These are phyloP conservation scores for Chrysoporthe cubensis DNA, from an alignment of 2,329 filamentous ascomycete species.

Conservation along the genomic window DNA sequence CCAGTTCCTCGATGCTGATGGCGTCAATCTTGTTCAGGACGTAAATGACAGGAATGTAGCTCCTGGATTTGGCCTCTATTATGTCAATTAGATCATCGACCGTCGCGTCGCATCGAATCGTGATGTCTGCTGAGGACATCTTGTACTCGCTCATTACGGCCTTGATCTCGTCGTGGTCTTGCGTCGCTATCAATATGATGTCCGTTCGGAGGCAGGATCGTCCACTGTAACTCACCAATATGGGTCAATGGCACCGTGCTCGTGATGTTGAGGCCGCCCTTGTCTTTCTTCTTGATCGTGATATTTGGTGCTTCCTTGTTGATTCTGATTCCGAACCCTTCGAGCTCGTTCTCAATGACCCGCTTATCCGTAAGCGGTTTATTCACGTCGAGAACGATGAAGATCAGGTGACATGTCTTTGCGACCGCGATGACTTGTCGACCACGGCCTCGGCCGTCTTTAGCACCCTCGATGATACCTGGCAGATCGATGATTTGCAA, in stretches of 20 bases:
- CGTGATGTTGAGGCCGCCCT: constrained; percentile 95
- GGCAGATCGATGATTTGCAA: constrained; percentile 98
- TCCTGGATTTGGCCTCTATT: constrained; percentile 89
- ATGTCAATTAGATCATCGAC: constrained; percentile 97
- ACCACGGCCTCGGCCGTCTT: constrained; percentile 96
- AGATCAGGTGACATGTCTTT: constrained; percentile 98
- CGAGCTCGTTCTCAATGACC: constrained; percentile 91
- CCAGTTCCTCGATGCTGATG: constrained; percentile 96
- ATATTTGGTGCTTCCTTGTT: constrained; percentile 98
- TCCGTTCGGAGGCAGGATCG: not conserved
- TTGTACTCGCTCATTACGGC: constrained; percentile 97
- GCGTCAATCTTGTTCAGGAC: constrained; percentile 99
- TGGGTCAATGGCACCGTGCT: constrained; percentile 89
- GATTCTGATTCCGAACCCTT: constrained; percentile 96
- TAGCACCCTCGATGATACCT: constrained; percentile 98
- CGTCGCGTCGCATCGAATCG: constrained; percentile 96
- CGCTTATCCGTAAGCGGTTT: constrained; percentile 97
- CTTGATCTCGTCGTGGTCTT: constrained; percentile 90
- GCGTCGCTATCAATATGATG: not conserved
- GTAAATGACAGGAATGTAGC: constrained; percentile 99
- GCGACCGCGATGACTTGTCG: constrained; percentile 98
- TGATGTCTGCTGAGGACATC: constrained; percentile 95
- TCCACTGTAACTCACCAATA: constrained; percentile 52
- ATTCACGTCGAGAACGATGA: constrained; percentile 98
- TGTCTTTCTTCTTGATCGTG: constrained; percentile 99